Evolutionary conservation across 2,329 filamentous ascomycete species (phyloP).

Genomic region (Colletotrichum sojae): DNA sequence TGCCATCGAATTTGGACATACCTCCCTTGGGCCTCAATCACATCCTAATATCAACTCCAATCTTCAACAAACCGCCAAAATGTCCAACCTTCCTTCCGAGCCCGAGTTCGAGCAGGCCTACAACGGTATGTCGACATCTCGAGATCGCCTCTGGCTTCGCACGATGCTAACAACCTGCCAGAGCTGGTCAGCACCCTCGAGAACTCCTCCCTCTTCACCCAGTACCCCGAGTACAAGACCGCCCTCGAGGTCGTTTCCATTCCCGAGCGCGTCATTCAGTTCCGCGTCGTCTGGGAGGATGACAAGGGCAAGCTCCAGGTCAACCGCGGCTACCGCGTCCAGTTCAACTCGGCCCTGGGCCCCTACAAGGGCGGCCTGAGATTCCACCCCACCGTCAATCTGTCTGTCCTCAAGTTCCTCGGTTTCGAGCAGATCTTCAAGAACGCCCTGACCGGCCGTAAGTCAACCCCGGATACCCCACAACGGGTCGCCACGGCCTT

Average conservation of each 20-base stretch:
- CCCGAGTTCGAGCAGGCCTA: conserved; percentile 99
- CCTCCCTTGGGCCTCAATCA: conserved; percentile 17
- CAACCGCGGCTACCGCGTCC: conserved; percentile 97
- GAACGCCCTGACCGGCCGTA: conserved; percentile 96
- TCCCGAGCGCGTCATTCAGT: conserved; percentile 96
- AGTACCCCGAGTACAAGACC: conserved; percentile 94
- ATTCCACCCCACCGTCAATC: conserved; percentile 91
- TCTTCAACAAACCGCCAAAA: conserved; percentile 54
- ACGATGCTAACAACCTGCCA: conserved; percentile 55
- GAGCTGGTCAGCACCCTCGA: conserved; percentile 97
- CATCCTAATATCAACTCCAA: neutral
- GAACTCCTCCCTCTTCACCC: conserved; percentile 91
- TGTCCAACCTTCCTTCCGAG: conserved; percentile 89
- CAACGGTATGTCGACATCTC: conserved; percentile 75
- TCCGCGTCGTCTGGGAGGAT: conserved; percentile 97
- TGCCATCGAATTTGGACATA: conserved; percentile 18
- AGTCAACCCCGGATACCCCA: conserved; percentile 55
- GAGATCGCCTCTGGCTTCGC: conserved; percentile 2
- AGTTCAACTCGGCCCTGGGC: conserved; percentile 98
- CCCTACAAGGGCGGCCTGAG: conserved; percentile 98
- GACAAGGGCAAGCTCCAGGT: conserved; percentile 91
- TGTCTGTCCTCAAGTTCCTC: conserved; percentile 87
- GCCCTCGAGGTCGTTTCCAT: conserved; percentile 90
- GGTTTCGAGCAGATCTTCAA: conserved; percentile 99
- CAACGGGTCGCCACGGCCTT: neutral